Base-by-base conservation (phyloP, 805 yeast species). In the Candida nanaspora region DNA sequence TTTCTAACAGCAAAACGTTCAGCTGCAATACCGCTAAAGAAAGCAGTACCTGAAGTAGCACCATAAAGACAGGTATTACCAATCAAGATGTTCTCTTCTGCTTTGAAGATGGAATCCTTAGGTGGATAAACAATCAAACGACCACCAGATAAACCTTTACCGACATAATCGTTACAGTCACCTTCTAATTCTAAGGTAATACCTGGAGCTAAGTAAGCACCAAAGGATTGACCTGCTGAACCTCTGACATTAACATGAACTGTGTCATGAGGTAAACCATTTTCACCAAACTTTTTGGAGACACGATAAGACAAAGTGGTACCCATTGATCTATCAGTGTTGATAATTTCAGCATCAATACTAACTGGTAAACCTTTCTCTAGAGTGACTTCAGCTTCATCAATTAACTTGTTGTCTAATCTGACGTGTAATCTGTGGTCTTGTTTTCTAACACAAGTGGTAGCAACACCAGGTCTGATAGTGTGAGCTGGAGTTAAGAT, bases 61-160 rank as follows among this genome's bases (percentile, higher is more conserved):
- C 98, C 98, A 59, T 91, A 91, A 68, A 91, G 78, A 65, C 97
- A 93, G 33, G 97, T 91, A 73, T 91, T 91, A 68, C 98, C 98
- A 46, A 91, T 84, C 60, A 91, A 82, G 50, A 89, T 91, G 68
- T 91, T 95, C 63, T 91, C 98, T 65, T 88, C 96, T 39, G 96
- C 91, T 65, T 86, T 86, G 74, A 89, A 89, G 23, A 68, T 70
- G 20, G 96, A 79, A 50, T 71, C 79, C 56, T 76, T 76, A 52
- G 96, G 96, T 44, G 98, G 98, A 66, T 82, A 91, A 46, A 93
- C 86, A 55, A 89, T 78, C 45, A 91, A 59, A 55, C 95, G 78
- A 63, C 98, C 98, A 56, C 98, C 98, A 46, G 95, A 85, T 44
- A 91, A 72, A 52, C 98, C 97, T 68, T 91, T 91, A 51, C 98